These are phyloP conservation scores for Mycena chlorophos DNA, from an alignment of 768 basidiomycete species.

Conservation along the genomic window DNA sequence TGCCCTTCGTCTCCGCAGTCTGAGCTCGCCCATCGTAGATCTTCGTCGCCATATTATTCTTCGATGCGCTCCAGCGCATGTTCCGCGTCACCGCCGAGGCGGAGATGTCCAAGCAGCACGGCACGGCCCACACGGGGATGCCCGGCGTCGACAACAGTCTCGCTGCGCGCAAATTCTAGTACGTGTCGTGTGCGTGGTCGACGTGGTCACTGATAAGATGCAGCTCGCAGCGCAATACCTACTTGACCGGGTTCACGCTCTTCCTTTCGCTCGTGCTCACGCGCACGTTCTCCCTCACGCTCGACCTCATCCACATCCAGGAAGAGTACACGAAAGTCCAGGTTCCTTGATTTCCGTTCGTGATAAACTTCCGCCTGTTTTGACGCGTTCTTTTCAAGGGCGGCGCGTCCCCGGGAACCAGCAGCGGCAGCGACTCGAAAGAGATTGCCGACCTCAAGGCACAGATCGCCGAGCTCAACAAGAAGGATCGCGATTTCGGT, in stretches of 20 bases:
- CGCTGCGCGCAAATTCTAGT: constrained; percentile 94
- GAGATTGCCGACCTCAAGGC: constrained; percentile 70
- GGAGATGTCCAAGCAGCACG: constrained; percentile 61
- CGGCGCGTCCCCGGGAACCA: constrained; percentile 19
- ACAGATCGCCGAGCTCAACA: constrained; percentile 57
- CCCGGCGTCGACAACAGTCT: constrained; percentile 83
- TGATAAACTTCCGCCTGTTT: not conserved
- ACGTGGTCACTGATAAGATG: constrained; percentile 15
- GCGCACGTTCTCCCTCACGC: constrained; percentile 87
- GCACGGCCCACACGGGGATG: constrained; percentile 52
- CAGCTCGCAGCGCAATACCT: constrained; percentile 87
- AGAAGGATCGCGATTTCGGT: constrained; percentile 70
- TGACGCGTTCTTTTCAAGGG: constrained; percentile 9
- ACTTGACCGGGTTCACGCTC: constrained; percentile 89
- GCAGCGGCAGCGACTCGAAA: constrained; percentile 45
- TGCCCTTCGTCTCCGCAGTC: not conserved
- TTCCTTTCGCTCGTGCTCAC: constrained; percentile 96
- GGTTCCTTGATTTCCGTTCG: constrained; percentile 21
- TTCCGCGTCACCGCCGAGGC: constrained; percentile 73
- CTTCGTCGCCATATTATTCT: constrained; percentile 84
- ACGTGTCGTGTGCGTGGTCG: constrained; percentile 28
- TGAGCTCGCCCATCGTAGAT: constrained; percentile 36
- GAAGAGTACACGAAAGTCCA: constrained; percentile 86
- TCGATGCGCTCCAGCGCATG: constrained; percentile 93
- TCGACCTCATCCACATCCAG: constrained; percentile 88